Evolutionary conservation across 768 basidiomycete genomes (phyloP).

Genomic region (Mycena pura): DNA sequence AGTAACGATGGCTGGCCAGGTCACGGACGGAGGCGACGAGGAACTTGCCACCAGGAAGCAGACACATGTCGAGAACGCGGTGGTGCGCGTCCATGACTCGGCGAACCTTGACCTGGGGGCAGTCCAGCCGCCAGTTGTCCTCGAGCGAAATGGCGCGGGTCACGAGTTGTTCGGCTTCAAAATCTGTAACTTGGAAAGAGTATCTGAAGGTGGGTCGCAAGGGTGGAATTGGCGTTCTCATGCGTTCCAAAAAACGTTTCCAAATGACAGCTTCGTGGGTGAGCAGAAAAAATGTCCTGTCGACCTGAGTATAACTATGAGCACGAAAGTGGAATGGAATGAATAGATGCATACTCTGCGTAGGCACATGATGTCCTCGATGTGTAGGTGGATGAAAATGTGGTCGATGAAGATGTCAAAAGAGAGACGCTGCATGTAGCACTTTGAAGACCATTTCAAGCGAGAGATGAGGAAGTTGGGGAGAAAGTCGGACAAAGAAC

Average conservation of each 20-base stretch:
- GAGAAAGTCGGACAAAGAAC: conserved; percentile 25
- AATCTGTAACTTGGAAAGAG: conserved; percentile 41
- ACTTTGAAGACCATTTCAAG: conserved; percentile 24
- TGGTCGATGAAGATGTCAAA: conserved; percentile 51
- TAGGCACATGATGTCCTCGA: conserved; percentile 57
- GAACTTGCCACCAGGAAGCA: conserved; percentile 73
- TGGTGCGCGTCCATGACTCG: conserved; percentile 39
- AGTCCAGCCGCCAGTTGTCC: conserved; percentile 58
- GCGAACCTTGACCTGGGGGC: conserved; percentile 41
- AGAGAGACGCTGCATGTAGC: conserved; percentile 40
- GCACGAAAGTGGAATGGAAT: background rate
- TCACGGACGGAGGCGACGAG: conserved; percentile 67
- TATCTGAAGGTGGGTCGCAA: conserved; percentile 65
- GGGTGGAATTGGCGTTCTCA: conserved; percentile 64
- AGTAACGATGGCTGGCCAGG: conserved; percentile 49
- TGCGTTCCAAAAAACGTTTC: conserved; percentile 64
- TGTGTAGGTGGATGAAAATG: conserved; percentile 47
- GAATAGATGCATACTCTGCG: conserved; percentile 44
- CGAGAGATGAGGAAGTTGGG: conserved; percentile 30
- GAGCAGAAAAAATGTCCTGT: conserved; percentile 63
- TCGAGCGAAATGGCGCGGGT: conserved; percentile 65
- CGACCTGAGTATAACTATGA: conserved; percentile 48
- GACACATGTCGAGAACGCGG: conserved; percentile 56
- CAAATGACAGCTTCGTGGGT: conserved; percentile 74
- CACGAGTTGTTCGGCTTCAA: conserved; percentile 64